Evolutionary conservation across 371 early-diverging fungal species (phyloP).

Genomic region (Lichtheimia ornata): DNA sequence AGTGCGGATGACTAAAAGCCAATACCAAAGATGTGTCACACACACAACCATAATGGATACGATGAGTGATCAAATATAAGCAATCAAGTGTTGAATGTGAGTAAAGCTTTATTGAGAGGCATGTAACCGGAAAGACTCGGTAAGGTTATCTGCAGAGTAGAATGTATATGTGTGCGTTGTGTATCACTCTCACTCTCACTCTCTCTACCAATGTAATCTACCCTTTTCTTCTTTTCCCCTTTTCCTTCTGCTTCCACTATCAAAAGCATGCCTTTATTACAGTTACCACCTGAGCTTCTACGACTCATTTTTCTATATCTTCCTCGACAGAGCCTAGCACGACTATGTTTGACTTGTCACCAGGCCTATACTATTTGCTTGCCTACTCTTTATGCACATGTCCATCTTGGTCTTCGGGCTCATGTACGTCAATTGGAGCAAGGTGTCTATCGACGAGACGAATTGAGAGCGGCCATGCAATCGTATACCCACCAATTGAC

Average conservation of each 20-base stretch:
- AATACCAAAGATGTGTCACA: no score
- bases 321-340: constrained; percentile 25
- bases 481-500: constrained; percentile 28
- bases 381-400: constrained; percentile 40
- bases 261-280: constrained; percentile 7
- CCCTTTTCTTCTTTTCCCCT: background rate
- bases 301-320: constrained; percentile 20
- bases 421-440: constrained; percentile 38
- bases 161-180: no score
- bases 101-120: no score
- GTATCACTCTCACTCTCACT: no score
- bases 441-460: constrained; percentile 17
- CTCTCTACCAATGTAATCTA: background rate
- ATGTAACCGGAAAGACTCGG: no score
- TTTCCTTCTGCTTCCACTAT: background rate
- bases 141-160: no score
- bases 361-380: constrained; percentile 28
- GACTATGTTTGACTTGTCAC: constrained; percentile 33
- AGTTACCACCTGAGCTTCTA: constrained; percentile 35
- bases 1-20: no score
- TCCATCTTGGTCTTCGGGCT: constrained; percentile 28
- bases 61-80: no score
- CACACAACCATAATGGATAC: no score
- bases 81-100: no score
- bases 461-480: constrained; percentile 21